phyloP scores from a whole-genome alignment of 2,329 filamentous ascomycete species.

The Aspergillus aculeatus region DNA sequence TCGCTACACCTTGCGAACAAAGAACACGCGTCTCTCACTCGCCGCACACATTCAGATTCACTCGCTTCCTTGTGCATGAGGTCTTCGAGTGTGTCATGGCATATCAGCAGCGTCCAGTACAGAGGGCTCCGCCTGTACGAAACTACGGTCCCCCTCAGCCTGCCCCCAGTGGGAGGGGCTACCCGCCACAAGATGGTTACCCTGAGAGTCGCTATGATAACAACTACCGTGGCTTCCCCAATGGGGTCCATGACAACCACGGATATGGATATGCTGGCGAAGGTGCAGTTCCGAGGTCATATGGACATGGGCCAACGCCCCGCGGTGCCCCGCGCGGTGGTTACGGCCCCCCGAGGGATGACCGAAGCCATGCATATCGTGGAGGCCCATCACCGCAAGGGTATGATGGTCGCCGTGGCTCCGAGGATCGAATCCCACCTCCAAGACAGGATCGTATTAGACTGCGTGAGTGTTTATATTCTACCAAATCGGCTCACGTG shows the following conservation, averaged over 20 bases:
- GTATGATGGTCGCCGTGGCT: constrained; percentile 26
- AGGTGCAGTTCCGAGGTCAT: constrained; percentile 26
- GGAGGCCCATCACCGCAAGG: constrained; percentile 28
- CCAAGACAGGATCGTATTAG: constrained; percentile 32
- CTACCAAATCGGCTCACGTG: not conserved
- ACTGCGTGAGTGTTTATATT: constrained; percentile 31
- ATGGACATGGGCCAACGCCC: constrained; percentile 24
- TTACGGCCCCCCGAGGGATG: constrained; percentile 24
- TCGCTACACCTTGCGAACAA: not conserved
- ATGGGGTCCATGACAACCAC: constrained; percentile 27
- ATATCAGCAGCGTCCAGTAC: constrained; percentile 35
- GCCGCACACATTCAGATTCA: not conserved
- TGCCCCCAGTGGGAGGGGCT: constrained; percentile 20
- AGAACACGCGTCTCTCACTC: not conserved
- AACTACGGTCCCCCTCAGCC: constrained; percentile 29
- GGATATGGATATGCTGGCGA: constrained; percentile 29
- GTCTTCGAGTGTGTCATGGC: constrained; percentile 30
- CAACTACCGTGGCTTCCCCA: constrained; percentile 21
- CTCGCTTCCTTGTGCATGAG: not conserved
- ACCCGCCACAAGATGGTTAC: constrained; percentile 24
- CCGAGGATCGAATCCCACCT: constrained; percentile 30
- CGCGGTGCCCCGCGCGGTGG: constrained; percentile 33
- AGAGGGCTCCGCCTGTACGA: constrained; percentile 35
- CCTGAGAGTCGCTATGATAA: constrained; percentile 30
- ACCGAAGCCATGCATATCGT: constrained; percentile 25